phyloP scores from a whole-genome alignment of 1,284 basidiomycete species.

The Cryptococcus maquisensis region DNA sequence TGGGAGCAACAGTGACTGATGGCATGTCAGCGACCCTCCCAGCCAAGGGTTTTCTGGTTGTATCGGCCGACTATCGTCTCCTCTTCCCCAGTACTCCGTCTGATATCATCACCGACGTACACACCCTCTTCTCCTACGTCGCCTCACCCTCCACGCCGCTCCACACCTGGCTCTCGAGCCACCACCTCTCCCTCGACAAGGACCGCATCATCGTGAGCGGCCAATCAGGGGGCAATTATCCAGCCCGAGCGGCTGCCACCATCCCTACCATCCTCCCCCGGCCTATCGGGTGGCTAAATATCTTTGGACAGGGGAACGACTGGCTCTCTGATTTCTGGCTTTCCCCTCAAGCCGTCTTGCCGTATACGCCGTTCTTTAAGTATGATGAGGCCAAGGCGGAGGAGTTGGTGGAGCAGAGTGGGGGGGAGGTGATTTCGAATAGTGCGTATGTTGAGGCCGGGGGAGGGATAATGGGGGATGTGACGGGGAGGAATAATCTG shows the following conservation, averaged over 20 bases:
- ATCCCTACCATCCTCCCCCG: not conserved
- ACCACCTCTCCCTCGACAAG: not conserved
- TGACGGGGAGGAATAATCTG: not conserved
- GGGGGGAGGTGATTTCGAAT: constrained; percentile 1
- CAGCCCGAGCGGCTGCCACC: constrained; percentile 6
- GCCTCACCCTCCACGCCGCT: constrained; percentile 1
- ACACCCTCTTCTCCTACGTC: constrained; percentile 10
- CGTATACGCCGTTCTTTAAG: not conserved
- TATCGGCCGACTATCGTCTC: constrained; percentile 13
- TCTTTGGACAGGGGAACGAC: constrained; percentile 4
- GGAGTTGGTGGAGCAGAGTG: not conserved
- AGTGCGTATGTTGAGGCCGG: not conserved
- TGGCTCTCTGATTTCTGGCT: constrained; percentile 10
- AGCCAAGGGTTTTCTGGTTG: constrained; percentile 1
- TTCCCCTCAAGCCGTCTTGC: not conserved
- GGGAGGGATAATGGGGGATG: not conserved
- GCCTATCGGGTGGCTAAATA: constrained; percentile 2
- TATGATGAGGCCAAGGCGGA: not conserved
- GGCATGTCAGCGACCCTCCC: not conserved
- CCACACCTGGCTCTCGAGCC: not conserved
- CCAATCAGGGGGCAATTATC: constrained; percentile 10
- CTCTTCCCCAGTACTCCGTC: constrained; percentile 4
- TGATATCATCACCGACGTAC: constrained; percentile 9
- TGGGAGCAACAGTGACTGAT: not conserved
- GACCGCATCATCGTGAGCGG: constrained; percentile 3